Base-by-base conservation (phyloP, 2,329 filamentous ascomycete species). In the Neoscytalidium dimidiatum region DNA sequence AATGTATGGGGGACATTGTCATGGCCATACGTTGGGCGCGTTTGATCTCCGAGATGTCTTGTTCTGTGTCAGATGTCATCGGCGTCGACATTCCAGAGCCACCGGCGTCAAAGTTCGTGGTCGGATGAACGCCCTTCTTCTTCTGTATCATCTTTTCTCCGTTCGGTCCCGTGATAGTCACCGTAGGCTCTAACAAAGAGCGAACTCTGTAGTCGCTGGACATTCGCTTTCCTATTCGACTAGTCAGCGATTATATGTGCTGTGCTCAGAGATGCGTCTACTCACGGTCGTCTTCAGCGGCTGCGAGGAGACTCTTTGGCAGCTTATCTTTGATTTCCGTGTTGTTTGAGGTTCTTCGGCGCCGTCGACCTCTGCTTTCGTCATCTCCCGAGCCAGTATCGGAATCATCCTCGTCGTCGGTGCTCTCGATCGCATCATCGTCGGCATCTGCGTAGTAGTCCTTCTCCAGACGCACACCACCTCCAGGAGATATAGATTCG, bases 1-100 rank as follows among this genome's bases (percentile, higher is more conserved):
- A 90, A 67, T 91, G 87, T 67, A 97, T 88, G 6, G 90, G 86
- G 0, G 93, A 97, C 79, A 94, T 89, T 57, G 88, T 89, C 67
- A 98, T 86, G 1, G 89, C 86, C 56, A 99, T 85, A 68, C 90
- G 92, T 77, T 98, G 95, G 0, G 95, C 95, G 35, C 90, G 87
- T 77, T 91, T 92, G 70, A 98, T 92, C 70, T 97, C 94, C 29
- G 88, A 89, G 56, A 94, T 83, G 65, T 96, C 92, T 26, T 90
- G 90, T 75, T 97, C 93, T 33, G 93, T 90, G 66, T 98, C 95
- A 2, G 92, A 96, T 68, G 92, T 90, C 65, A 93, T 84, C 0
- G 87, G 87, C 0, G 86, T 88, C 3, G 83, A 82, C 46, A 82
- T 69, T 31, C 81, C 80, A 80, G 90, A 77, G 79, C 85, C 85